Evolutionary conservation across 1,139 yeast species (phyloP), one percentile per base, ranked within the genome.

Genomic region (Taphrina pruni): DNA sequence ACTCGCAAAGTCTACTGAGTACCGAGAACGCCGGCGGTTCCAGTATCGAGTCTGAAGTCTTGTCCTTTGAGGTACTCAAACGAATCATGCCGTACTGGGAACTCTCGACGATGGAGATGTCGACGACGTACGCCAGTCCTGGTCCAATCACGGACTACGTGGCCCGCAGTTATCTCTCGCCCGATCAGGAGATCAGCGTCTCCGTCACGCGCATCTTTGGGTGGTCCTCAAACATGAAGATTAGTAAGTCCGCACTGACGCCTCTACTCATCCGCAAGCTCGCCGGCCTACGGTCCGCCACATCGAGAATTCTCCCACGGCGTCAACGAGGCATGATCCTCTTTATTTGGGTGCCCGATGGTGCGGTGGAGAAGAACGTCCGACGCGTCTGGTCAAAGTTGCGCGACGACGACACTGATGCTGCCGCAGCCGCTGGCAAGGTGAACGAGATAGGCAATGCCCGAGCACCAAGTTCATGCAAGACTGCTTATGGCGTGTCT

Each of bases 1-100:
- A 56, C 17, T 56, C 60, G 7, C 60, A 56, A 35, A 56, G 21
- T 12, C 36, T 56, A 6, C 48, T 56, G n/a, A 39, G 36, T 35
- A 56, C 60, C 11, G 60, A 56, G 36, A 56, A 56, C 20, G 60
- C 60, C 7, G 60, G 60, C 9, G 60, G 60, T 1, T 56, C 60
- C 17, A 56, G 60, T 20, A 56, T 56, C 14, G 60, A 56, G 39
- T 56, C 60, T 17, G 60, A 56, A 17, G 60, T 56, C 11, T 35
- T 56, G 35, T 39, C 48, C n/a, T 56, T 56, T 21, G 60, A 56
- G 17, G 60, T 56, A 8, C 60, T 56, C 17, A 56, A 56, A 36
- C 26, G 60, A 26, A 56, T 56, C 50, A 39, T 56, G 60, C 60
- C 60, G 17, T 56, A 56, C 12, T 56, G 60, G 60, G 60, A 56